These are phyloP conservation scores for Pseudogymnoascus sp. DNA, from an alignment of 2,329 filamentous ascomycete species.

Conservation along the genomic window DNA sequence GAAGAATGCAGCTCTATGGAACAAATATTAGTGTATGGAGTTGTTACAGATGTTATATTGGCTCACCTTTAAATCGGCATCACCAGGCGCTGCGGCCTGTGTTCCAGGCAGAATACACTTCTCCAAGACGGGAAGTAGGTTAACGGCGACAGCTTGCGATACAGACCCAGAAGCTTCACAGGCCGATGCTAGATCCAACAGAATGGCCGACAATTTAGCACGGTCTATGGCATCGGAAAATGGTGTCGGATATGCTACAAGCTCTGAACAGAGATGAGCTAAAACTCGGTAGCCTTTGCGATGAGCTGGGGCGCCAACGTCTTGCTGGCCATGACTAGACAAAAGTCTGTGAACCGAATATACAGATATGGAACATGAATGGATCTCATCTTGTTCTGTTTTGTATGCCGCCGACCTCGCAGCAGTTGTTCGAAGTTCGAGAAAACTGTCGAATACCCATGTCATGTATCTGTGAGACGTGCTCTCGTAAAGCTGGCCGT, in stretches of 20 bases:
- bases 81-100: background rate
- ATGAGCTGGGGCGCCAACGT: constrained; percentile 19
- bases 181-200: constrained; percentile 22
- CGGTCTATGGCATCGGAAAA: constrained; percentile 16
- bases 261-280: constrained; percentile 21
- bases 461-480: constrained; percentile 18
- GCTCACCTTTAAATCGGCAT: constrained; percentile 2
- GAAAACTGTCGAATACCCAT: constrained; percentile 28
- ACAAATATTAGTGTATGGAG: background rate
- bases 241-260: constrained; percentile 18
- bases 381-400: background rate
- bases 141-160: constrained; percentile 16
- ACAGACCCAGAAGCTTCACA: constrained; percentile 22
- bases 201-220: constrained; percentile 17
- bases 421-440: constrained; percentile 19
- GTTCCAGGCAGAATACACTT: background rate
- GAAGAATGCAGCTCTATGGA: constrained; percentile 16
- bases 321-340: constrained; percentile 14
- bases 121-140: constrained; percentile 19
- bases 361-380: constrained; percentile 15
- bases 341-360: constrained; percentile 21
- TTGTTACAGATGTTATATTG: background rate
- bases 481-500: constrained; percentile 27
- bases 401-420: constrained; percentile 11
- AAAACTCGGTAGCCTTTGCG: constrained; percentile 27